phyloP scores from a whole-genome alignment of 768 basidiomycete genomes.

The Pulveroboletus ravenelii region DNA sequence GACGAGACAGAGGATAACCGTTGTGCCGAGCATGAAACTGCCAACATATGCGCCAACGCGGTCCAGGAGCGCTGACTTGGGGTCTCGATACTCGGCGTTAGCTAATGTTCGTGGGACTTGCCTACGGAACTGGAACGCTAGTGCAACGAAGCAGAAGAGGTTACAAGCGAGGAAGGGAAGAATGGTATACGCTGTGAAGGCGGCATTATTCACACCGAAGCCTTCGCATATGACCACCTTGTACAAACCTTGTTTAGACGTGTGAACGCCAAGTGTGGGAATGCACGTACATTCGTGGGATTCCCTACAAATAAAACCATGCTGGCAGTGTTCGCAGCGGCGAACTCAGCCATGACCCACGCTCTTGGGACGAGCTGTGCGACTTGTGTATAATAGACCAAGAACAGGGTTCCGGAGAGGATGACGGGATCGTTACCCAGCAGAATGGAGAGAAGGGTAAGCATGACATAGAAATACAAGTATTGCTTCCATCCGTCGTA shows the following conservation, averaged over 20 bases:
- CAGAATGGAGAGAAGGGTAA: slow-evolving; percentile 68
- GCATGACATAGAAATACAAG: slow-evolving; percentile 78
- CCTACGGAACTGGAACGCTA: slow-evolving; percentile 55
- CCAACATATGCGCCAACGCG: slow-evolving; percentile 72
- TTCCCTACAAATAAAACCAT: slow-evolving; percentile 81
- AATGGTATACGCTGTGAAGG: slow-evolving; percentile 79
- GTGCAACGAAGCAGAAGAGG: slow-evolving; percentile 57
- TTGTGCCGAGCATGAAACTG: slow-evolving; percentile 55
- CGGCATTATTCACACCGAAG: slow-evolving; percentile 69
- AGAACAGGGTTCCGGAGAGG: slow-evolving; percentile 84
- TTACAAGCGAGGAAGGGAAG: slow-evolving; percentile 71
- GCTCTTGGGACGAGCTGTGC: slow-evolving; percentile 45
- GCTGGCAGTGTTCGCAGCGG: slow-evolving; percentile 74
- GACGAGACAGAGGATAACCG: slow-evolving; percentile 70
- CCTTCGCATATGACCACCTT: slow-evolving; percentile 80
- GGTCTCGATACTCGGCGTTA: slow-evolving; percentile 36
- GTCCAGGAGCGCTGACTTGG: slow-evolving; percentile 66
- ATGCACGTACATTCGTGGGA: slow-evolving; percentile 66
- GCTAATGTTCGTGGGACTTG: slow-evolving; percentile 47
- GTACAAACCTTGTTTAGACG: background rate
- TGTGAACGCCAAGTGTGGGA: background rate
- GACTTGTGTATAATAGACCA: slow-evolving; percentile 81
- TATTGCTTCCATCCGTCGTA: slow-evolving; percentile 67
- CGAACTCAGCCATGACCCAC: slow-evolving; percentile 74
- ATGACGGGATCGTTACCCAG: slow-evolving; percentile 96